Evolutionary conservation across 495 filamentous ascomycete species (phyloP), one percentile per base, ranked within the genome.

Genomic region (Daldinia bambusicola): DNA sequence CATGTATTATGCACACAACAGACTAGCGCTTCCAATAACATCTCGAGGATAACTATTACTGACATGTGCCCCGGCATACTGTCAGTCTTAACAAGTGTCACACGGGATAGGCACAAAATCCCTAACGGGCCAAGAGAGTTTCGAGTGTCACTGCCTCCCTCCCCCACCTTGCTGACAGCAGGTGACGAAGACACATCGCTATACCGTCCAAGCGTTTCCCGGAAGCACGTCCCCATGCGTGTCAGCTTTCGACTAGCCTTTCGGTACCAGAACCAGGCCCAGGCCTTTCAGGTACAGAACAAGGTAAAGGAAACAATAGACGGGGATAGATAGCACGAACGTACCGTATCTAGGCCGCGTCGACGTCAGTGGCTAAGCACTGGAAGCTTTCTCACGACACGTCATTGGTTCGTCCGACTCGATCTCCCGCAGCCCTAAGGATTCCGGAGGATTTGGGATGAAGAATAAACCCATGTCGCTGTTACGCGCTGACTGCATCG

Each of bases 391-490:
- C 16, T 9, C 43, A 20, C 4, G 9, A 1, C 43, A 3, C 14
- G 20, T 48, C 18, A 48, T 48, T 48, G 16, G 43, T 22, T 48
- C 18, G 43, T 22, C 18, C 18, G 20, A 4, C 16, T 12, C 43
- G 43, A 22, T 48, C 43, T 48, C 43, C 43, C 18, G 43, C 43
- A 48, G 16, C 43, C 20, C 20, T 48, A 48, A 48, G 43, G 43
- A 48, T 22, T 22, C 43, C 43, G 43, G 43, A 48, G 43, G 43
- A 48, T 48, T 48, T 48, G 18, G 43, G 3, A 26, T 26, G 26
- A 1, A 48, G 43, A 22, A 48, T 48, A 22, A 48, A 48, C 43
- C 43, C 18, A 48, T 48, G 43, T 13, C 18, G 43, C 3, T 3
- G 26, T 26, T 26, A 26, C 26, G 20, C 43, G 43, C 43, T 48